Conservation (phyloP, 371 early-diverging fungal species). For the Syncephalastrum racemosum region DNA sequence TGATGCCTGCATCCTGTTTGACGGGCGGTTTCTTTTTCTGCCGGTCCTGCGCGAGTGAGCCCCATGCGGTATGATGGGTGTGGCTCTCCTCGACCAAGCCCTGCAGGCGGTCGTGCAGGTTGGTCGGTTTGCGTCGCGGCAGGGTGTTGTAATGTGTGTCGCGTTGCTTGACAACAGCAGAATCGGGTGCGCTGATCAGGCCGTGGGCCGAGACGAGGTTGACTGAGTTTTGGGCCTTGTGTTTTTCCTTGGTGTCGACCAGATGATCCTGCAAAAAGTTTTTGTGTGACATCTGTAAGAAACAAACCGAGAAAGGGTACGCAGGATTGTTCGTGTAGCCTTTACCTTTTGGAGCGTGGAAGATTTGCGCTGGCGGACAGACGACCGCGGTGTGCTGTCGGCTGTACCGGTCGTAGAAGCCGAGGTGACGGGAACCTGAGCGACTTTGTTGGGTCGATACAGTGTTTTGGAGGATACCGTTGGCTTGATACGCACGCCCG, state of each 20-base stretch:
- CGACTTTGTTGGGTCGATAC: no score
- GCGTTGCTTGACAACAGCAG: constrained; percentile 1
- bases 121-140: constrained; percentile 8
- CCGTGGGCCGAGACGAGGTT: constrained; percentile 24
- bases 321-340: no score
- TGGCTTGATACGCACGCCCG: no score
- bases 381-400: no score
- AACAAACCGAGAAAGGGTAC: no score
- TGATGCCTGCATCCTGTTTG: neutral
- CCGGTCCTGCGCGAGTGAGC: neutral
- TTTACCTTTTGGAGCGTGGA: no score
- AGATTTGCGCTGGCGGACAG: no score
- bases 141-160: constrained; percentile 1
- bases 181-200: constrained; percentile 16
- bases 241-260: constrained; percentile 15
- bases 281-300: neutral
- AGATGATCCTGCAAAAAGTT: constrained; percentile 22
- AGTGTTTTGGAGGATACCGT: no score
- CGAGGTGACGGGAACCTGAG: constrained; percentile 1
- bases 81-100: constrained; percentile 17
- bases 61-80: neutral
- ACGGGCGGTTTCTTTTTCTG: neutral
- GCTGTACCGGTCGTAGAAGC: neutral
- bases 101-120: constrained; percentile 24
- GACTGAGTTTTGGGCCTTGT: constrained; percentile 16